These are phyloP conservation scores for Tylopilus balloui DNA, from an alignment of 768 basidiomycete genomes.

Conservation along the genomic window DNA sequence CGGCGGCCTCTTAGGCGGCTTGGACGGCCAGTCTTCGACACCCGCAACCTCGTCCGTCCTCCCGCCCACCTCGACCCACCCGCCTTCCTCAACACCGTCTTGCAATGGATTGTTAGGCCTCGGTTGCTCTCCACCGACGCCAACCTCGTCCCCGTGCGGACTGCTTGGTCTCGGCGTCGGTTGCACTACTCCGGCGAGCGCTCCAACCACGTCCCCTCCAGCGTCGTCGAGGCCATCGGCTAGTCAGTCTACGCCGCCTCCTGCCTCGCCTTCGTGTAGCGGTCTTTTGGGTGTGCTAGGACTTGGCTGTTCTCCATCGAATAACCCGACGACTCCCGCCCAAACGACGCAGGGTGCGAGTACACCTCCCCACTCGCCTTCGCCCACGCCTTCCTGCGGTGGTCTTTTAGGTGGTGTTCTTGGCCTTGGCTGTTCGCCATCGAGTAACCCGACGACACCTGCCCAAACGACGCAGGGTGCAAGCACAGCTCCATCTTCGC, in stretches of 20 bases:
- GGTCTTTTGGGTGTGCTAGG: neutral
- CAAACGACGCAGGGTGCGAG: neutral
- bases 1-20: neutral
- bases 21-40: neutral
- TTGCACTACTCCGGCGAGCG: no score
- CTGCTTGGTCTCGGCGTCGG: no score
- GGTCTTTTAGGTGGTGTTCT: neutral
- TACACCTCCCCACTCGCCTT: neutral
- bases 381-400: neutral
- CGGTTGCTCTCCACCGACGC: neutral
- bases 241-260: no score
- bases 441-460: no score
- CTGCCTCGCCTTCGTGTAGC: neutral
- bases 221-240: no score
- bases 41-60: constrained; percentile 13
- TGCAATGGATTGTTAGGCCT: neutral
- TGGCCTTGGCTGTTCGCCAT: neutral
- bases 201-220: no score
- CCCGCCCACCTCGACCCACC: constrained; percentile 6
- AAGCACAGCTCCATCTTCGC: neutral
- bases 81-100: neutral
- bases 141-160: neutral
- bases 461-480: no score
- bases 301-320: neutral
- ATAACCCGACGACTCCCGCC: neutral